These are phyloP conservation scores for Diaporthe vaccinii DNA, from an alignment of 2,329 filamentous ascomycete genomes.

Conservation along the genomic window DNA sequence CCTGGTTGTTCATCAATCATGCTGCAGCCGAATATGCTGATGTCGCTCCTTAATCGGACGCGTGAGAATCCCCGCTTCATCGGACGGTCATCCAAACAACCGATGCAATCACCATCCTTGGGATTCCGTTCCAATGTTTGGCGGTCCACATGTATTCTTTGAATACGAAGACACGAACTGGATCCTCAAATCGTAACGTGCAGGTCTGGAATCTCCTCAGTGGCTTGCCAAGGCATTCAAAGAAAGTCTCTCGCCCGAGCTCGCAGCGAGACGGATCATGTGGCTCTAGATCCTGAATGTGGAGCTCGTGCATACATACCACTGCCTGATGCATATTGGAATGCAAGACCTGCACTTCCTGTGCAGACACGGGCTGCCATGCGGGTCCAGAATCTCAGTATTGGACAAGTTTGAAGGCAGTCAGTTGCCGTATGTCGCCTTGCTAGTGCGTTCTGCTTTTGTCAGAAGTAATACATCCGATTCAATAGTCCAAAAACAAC, in stretches of 20 bases:
- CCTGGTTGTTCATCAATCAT: background rate
- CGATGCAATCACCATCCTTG: background rate
- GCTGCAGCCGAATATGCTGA: background rate
- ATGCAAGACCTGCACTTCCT: background rate
- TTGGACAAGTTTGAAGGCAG: background rate
- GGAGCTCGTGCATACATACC: background rate
- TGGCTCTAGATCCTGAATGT: background rate
- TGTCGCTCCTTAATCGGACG: background rate
- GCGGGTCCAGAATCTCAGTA: background rate
- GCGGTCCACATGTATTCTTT: background rate
- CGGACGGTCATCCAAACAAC: too few relatives aligned
- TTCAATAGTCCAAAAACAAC: background rate
- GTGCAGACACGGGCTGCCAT: background rate
- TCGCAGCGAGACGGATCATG: background rate
- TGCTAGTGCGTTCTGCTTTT: background rate
- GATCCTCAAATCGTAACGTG: background rate
- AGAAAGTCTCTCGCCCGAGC: background rate
- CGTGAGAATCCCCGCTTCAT: background rate
- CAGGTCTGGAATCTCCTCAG: background rate
- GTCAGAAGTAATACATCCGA: background rate
- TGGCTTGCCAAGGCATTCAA: too few relatives aligned
- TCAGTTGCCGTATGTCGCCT: background rate
- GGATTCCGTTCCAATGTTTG: too few relatives aligned
- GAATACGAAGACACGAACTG: too few relatives aligned
- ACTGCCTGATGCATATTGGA: background rate